phyloP scores from a whole-genome alignment of 768 basidiomycete genomes.

The Leccinum aurantiacum region DNA sequence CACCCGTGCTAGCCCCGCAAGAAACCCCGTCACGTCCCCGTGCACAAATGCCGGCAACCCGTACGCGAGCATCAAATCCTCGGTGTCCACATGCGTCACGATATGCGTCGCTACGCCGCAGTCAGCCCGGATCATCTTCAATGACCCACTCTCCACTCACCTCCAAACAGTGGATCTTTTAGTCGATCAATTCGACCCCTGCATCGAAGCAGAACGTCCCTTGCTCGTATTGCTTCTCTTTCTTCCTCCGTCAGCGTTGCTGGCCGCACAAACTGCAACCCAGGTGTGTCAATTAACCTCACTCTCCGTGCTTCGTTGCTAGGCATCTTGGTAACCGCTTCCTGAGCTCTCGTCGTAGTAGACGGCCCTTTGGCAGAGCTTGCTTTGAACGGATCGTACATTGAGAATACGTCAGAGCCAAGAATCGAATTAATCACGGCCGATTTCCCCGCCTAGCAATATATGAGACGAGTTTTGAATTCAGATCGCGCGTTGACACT shows the following conservation, averaged over 20 bases:
- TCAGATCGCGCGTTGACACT: constrained; percentile 25
- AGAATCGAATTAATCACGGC: constrained; percentile 80
- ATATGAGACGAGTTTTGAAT: constrained; percentile 6
- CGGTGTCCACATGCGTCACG: constrained; percentile 61
- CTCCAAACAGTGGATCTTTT: constrained; percentile 72
- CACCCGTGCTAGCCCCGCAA: constrained; percentile 73
- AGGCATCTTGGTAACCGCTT: constrained; percentile 50
- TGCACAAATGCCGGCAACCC: constrained; percentile 74
- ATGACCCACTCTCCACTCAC: constrained; percentile 43
- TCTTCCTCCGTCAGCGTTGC: constrained; percentile 32
- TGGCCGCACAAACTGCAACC: constrained; percentile 55
- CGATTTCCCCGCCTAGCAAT: constrained; percentile 75
- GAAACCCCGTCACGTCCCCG: constrained; percentile 69
- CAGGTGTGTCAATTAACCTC: constrained; percentile 84
- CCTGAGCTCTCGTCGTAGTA: constrained; percentile 73
- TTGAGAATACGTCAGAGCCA: constrained; percentile 47
- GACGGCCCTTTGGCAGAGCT: constrained; percentile 52
- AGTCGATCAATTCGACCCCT: constrained; percentile 82
- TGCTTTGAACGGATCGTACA: constrained; percentile 52
- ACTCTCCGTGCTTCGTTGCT: constrained; percentile 43
- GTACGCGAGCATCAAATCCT: constrained; percentile 91
- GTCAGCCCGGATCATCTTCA: constrained; percentile 13
- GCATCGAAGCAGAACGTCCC: constrained; percentile 77
- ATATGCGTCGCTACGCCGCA: constrained; percentile 58
- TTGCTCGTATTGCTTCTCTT: constrained; percentile 36